phyloP scores from a whole-genome alignment of 805 yeast species.

The Vanderwaltozyma polyspora region DNA sequence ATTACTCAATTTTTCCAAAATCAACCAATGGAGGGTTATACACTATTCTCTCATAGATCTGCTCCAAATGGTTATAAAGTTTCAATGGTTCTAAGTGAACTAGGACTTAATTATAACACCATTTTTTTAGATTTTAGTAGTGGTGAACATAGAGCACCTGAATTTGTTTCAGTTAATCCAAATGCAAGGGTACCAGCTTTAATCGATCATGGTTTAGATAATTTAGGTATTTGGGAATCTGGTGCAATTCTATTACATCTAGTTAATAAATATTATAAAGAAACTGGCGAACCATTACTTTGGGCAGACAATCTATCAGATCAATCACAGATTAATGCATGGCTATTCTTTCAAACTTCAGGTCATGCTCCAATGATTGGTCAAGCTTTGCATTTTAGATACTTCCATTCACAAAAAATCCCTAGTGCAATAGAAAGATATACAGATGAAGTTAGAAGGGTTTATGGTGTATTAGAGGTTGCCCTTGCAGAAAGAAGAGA shows the following conservation, averaged over 20 bases:
- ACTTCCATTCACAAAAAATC: slow-evolving; percentile 76
- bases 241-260: slow-evolving; percentile 83
- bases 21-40: slow-evolving; percentile 72
- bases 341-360: slow-evolving; percentile 91
- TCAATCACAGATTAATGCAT: slow-evolving; percentile 73
- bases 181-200: slow-evolving; percentile 93
- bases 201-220: slow-evolving; percentile 75
- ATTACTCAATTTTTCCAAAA: slow-evolving; percentile 62
- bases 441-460: slow-evolving; percentile 84
- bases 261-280: slow-evolving; percentile 55
- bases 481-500: slow-evolving; percentile 88
- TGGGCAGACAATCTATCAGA: slow-evolving; percentile 73
- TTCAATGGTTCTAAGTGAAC: slow-evolving; percentile 78
- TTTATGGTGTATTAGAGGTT: slow-evolving; percentile 90
- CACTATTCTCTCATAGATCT: slow-evolving; percentile 71
- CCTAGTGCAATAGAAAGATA: slow-evolving; percentile 86
- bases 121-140: slow-evolving; percentile 74
- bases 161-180: slow-evolving; percentile 87
- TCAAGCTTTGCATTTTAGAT: slow-evolving; percentile 87
- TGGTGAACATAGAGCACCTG: slow-evolving; percentile 90
- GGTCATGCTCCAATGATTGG: slow-evolving; percentile 99
- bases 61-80: slow-evolving; percentile 97
- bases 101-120: slow-evolving; percentile 68
- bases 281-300: slow-evolving; percentile 51
- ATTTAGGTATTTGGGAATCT: slow-evolving; percentile 84